Evolutionary conservation across 192 early-diverging fungal genomes (phyloP).

Genomic region (Coemansia sp.): DNA sequence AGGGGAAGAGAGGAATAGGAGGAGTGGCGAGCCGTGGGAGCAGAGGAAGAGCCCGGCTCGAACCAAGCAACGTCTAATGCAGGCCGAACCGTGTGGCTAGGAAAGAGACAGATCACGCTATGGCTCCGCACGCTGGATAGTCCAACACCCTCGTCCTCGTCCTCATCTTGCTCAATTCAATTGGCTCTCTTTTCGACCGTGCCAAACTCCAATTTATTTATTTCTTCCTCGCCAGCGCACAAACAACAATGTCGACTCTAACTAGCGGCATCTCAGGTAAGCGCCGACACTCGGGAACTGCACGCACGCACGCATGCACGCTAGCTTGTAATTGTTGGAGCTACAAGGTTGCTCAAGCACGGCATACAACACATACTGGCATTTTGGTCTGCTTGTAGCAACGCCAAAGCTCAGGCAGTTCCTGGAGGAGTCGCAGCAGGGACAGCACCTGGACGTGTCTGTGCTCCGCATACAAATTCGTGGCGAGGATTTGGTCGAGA

Average conservation of each 20-base stretch:
- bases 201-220: too few species aligned
- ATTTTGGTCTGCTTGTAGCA: constrained; percentile 21
- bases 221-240: not conserved
- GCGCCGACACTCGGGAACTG: constrained; percentile 4
- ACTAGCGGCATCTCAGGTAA: constrained; percentile 37
- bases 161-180: too few species aligned
- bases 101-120: not conserved
- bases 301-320: not conserved
- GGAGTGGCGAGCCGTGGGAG: too few species aligned
- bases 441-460: constrained; percentile 28
- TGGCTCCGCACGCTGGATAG: too few species aligned
- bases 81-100: too few species aligned
- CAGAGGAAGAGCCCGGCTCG: too few species aligned
- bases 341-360: not conserved
- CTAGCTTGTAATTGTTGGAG: not conserved
- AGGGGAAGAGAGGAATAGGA: too few species aligned
- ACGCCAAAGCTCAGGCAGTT: constrained; percentile 48
- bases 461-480: constrained; percentile 50
- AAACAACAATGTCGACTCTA: constrained; percentile 22
- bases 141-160: too few species aligned
- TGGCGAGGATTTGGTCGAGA: constrained; percentile 46
- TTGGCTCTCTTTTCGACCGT: too few species aligned
- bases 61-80: too few species aligned
- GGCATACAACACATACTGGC: not conserved
- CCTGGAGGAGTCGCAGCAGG: constrained; percentile 43